phyloP scores from a whole-genome alignment of 192 early-diverging fungal species.

The Umbelopsis vinacea region DNA sequence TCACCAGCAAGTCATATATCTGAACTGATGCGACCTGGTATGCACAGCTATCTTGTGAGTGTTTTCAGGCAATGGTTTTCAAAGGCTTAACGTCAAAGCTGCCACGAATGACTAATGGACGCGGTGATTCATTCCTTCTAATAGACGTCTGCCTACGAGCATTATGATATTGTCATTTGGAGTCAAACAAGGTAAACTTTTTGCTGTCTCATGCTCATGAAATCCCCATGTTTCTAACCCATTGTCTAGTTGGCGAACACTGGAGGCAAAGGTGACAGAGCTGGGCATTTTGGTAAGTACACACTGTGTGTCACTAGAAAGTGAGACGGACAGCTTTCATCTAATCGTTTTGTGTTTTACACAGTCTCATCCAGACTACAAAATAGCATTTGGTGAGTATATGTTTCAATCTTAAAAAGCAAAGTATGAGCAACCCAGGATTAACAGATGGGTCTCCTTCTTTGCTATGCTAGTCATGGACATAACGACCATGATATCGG shows the following conservation, averaged over 20 bases:
- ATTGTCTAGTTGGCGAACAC: constrained; percentile 55
- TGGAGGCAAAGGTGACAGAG: constrained; percentile 78
- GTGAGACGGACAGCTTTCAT: neutral
- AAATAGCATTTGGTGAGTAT: constrained; percentile 57
- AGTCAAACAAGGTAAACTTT: constrained; percentile 59
- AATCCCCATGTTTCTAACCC: neutral
- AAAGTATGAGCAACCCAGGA: no score
- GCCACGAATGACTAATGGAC: neutral
- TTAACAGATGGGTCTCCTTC: no score
- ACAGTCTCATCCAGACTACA: constrained; percentile 57
- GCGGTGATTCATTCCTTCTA: neutral
- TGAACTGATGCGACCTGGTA: constrained; percentile 65
- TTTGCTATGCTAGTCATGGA: constrained; percentile 58
- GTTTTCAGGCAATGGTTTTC: neutral
- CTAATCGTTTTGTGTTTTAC: neutral
- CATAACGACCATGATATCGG: constrained; percentile 70
- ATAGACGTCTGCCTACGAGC: constrained; percentile 60
- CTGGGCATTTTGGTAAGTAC: constrained; percentile 59
- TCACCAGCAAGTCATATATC: constrained; percentile 58
- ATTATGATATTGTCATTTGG: constrained; percentile 81
- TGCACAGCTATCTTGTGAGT: constrained; percentile 60
- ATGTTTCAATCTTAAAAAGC: neutral
- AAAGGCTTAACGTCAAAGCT: no score
- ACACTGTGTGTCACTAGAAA: neutral
- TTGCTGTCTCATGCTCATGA: neutral